phyloP scores from a whole-genome alignment of 208 protist species.

The Leishmania tarentolae region DNA sequence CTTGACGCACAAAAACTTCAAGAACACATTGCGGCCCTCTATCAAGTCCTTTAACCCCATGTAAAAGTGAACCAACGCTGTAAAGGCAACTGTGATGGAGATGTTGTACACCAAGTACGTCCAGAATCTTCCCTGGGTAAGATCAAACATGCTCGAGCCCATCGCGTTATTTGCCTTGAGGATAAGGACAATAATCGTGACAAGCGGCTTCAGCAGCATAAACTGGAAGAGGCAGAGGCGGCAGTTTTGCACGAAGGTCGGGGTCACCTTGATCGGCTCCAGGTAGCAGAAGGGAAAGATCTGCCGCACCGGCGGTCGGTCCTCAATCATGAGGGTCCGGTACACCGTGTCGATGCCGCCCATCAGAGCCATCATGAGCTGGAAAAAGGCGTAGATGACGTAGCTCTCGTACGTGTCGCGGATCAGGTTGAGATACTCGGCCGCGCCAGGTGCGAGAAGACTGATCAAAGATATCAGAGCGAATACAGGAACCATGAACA shows the following conservation, averaged over 20 bases:
- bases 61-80: constrained; percentile 93
- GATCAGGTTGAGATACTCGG: constrained; percentile 91
- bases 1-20: constrained; percentile 94
- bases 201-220: constrained; percentile 91
- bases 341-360: constrained; percentile 88
- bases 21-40: constrained; percentile 85
- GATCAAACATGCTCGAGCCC: constrained; percentile 70
- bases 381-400: constrained; percentile 95
- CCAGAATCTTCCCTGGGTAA: constrained; percentile 89
- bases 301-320: constrained; percentile 74
- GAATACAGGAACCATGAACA: constrained; percentile 95
- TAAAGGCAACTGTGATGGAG: constrained; percentile 93
- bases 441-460: constrained; percentile 61
- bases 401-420: constrained; percentile 95
- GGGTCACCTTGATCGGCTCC: constrained; percentile 81
- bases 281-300: constrained; percentile 85
- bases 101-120: constrained; percentile 92
- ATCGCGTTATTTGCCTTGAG: constrained; percentile 74
- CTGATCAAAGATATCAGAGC: constrained; percentile 88
- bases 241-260: constrained; percentile 88
- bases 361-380: constrained; percentile 93
- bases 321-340: constrained; percentile 83
- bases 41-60: constrained; percentile 84
- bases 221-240: constrained; percentile 91
- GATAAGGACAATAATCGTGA: constrained; percentile 82